Evolutionary conservation across 2,329 filamentous ascomycete genomes (phyloP).

Genomic region (Stemphylium vesicarium): DNA sequence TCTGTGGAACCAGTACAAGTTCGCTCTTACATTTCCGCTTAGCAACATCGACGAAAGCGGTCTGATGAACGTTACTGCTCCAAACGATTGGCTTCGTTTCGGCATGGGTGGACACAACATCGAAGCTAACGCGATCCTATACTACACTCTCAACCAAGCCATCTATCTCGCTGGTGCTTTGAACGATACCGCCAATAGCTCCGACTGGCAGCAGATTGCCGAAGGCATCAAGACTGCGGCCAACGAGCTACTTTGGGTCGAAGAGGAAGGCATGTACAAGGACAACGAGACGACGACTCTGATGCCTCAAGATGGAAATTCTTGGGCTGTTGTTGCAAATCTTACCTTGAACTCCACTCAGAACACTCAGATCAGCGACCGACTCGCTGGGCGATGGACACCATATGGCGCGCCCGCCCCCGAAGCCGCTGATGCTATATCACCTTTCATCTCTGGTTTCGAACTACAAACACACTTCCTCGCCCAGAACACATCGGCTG

Average conservation of each 20-base stretch:
- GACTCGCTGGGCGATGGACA: constrained; percentile 48
- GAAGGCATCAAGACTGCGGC: constrained; percentile 54
- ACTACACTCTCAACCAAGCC: constrained; percentile 61
- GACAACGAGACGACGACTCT: constrained; percentile 62
- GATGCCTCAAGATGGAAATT: constrained; percentile 56
- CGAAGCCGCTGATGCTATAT: constrained; percentile 56
- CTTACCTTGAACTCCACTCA: constrained; percentile 43
- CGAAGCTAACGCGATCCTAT: constrained; percentile 56
- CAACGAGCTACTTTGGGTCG: constrained; percentile 58
- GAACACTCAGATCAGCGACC: constrained; percentile 39
- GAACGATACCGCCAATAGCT: constrained; percentile 51
- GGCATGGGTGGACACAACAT: constrained; percentile 60
- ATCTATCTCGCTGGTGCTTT: constrained; percentile 59
- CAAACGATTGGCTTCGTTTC: constrained; percentile 56
- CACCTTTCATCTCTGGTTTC: constrained; percentile 57
- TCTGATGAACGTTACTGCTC: constrained; percentile 55
- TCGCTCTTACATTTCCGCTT: constrained; percentile 52
- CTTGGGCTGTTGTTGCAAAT: constrained; percentile 51
- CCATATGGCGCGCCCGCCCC: constrained; percentile 55
- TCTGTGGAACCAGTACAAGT: constrained; percentile 55
- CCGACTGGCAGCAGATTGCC: constrained; percentile 52
- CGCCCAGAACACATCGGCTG: constrained; percentile 49
- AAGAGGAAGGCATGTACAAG: constrained; percentile 57
- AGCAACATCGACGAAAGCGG: constrained; percentile 52
- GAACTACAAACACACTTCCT: constrained; percentile 56